phyloP scores from a whole-genome alignment of 768 basidiomycete species.

The Leucocoprinus sp. region DNA sequence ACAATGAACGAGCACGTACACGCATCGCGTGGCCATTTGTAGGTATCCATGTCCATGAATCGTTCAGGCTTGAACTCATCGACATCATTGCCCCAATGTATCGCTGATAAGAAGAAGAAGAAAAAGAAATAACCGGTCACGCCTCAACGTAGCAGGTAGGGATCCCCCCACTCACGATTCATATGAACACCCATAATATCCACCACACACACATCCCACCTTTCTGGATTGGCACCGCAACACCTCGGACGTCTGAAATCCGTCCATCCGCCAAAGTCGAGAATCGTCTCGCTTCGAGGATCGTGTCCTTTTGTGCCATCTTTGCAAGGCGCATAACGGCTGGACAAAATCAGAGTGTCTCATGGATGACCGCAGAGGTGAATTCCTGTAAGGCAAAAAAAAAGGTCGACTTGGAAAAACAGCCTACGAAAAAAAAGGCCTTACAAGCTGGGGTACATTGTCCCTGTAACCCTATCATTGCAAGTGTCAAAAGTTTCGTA shows the following conservation, averaged over 20 bases:
- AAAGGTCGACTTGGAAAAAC: neutral
- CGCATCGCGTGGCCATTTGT: constrained; percentile 44
- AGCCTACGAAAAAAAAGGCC: neutral
- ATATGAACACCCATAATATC: constrained; percentile 36
- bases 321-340: constrained; percentile 28
- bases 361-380: constrained; percentile 33
- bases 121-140: too few species aligned
- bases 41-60: constrained; percentile 41
- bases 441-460: constrained; percentile 4
- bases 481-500: neutral
- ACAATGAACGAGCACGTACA: constrained; percentile 22
- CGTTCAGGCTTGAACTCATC: constrained; percentile 39
- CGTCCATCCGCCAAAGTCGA: constrained; percentile 17
- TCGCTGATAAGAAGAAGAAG: constrained; percentile 27
- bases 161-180: constrained; percentile 41
- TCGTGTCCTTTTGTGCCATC: constrained; percentile 25
- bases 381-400: constrained; percentile 27
- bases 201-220: constrained; percentile 31
- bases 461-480: constrained; percentile 1
- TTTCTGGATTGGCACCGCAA: constrained; percentile 26
- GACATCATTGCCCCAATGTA: constrained; percentile 41
- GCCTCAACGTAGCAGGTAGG: too few species aligned
- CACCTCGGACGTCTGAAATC: constrained; percentile 21
- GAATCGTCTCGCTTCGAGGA: constrained; percentile 27
- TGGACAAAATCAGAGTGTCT: constrained; percentile 38